Conservation (phyloP, 2,329 filamentous ascomycete genomes). For the Epichloe bromicola region DNA sequence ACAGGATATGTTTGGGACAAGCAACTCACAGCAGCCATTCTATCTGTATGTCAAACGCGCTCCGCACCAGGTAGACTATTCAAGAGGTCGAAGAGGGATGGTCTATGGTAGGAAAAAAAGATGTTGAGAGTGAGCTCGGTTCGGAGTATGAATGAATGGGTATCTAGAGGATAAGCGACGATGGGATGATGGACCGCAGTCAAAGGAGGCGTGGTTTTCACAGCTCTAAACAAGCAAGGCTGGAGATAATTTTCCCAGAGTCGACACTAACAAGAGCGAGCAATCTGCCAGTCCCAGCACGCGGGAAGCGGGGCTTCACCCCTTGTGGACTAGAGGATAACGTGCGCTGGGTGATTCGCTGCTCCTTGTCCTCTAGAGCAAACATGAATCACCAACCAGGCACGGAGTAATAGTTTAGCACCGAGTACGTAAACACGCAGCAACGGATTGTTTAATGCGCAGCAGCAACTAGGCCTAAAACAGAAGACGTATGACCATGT, state of each 20-base stretch:
- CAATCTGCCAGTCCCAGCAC: neutral
- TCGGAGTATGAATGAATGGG: slow-evolving; percentile 14
- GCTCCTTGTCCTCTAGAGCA: no score
- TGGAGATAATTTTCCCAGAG: slow-evolving; percentile 20
- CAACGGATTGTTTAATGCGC: no score
- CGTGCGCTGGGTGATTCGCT: neutral
- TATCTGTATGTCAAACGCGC: slow-evolving; percentile 19
- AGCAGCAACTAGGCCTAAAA: no score
- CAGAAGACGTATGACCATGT: no score
- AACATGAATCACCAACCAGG: no score
- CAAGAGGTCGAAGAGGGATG: slow-evolving; percentile 2
- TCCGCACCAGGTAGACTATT: slow-evolving; percentile 5
- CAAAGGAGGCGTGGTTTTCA: slow-evolving; percentile 19
- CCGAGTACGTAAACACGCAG: no score
- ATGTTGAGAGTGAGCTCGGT: slow-evolving; percentile 8
- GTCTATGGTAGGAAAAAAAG: neutral
- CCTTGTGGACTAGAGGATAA: neutral
- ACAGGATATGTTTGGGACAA: slow-evolving; percentile 2
- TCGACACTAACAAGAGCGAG: slow-evolving; percentile 10
- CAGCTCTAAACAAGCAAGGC: slow-evolving; percentile 18
- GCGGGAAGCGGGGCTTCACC: neutral
- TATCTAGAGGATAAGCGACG: slow-evolving; percentile 19
- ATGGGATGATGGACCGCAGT: slow-evolving; percentile 15
- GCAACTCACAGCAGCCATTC: slow-evolving; percentile 31
- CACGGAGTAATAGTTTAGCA: no score